Conservation (phyloP, 495 filamentous ascomycete genomes). For the Lepidopterella palustris region DNA sequence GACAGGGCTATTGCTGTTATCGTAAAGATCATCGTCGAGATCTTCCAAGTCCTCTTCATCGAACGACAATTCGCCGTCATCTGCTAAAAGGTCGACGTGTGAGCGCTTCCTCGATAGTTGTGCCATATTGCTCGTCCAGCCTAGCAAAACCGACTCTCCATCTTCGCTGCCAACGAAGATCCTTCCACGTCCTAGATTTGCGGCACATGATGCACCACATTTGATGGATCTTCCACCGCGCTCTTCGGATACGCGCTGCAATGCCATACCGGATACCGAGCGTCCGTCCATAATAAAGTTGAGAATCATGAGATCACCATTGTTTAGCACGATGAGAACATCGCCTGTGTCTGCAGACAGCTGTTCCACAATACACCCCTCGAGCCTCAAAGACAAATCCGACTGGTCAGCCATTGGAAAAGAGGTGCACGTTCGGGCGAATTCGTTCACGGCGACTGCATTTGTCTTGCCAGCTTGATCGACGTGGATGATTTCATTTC, state of each 20-base stretch:
- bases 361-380: constrained; percentile 72
- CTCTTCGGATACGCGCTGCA: constrained; percentile 56
- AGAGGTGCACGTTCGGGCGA: constrained; percentile 68
- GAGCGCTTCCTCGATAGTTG: constrained; percentile 42
- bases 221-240: constrained; percentile 55
- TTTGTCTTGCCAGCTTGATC: constrained; percentile 92
- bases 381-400: constrained; percentile 69
- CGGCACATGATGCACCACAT: constrained; percentile 60
- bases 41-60: constrained; percentile 60
- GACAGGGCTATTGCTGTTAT: constrained; percentile 40
- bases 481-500: constrained; percentile 88
- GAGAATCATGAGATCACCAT: constrained; percentile 67
- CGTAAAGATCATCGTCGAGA: constrained; percentile 64
- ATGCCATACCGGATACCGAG: constrained; percentile 75
- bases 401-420: constrained; percentile 83
- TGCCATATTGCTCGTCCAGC: constrained; percentile 60
- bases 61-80: constrained; percentile 30
- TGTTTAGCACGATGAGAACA: constrained; percentile 72
- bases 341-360: constrained; percentile 70
- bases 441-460: constrained; percentile 89
- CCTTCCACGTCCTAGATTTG: constrained; percentile 58
- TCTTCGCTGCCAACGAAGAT: constrained; percentile 83
- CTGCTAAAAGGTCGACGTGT: constrained; percentile 37
- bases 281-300: constrained; percentile 87
- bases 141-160: constrained; percentile 73